Percentiles rank a stretch among this genome's conserved stretches.
phyloP scores from a whole-genome alignment of 2,329 filamentous ascomycete species.

The Sporothrix pseudoabietina region DNA sequence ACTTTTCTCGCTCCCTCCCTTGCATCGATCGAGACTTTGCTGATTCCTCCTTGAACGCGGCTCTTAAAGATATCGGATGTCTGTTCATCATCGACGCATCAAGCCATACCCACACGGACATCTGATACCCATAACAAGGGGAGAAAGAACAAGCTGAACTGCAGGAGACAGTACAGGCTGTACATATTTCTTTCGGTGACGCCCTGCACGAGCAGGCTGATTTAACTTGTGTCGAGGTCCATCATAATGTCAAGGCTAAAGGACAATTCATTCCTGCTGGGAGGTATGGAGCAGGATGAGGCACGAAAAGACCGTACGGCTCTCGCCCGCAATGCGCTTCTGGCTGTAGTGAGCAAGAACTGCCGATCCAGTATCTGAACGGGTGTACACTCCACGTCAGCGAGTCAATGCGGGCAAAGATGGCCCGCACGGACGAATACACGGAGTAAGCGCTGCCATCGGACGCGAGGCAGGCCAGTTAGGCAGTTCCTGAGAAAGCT shows the following conservation, averaged over 20 bases:
- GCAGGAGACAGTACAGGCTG: conserved; percentile 29
- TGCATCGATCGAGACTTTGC: not conserved
- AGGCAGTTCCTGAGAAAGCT: conserved; percentile 28
- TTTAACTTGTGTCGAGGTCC: conserved; percentile 25
- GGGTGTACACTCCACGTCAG: conserved; percentile 24
- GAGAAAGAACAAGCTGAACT: conserved; percentile 24
- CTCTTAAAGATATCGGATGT: not conserved
- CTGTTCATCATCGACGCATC: not conserved
- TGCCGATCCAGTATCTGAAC: conserved; percentile 25
- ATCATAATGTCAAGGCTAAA: conserved; percentile 29
- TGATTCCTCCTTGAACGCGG: not conserved
- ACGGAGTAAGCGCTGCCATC: conserved; percentile 28
- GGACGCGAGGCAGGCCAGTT: conserved; percentile 16
- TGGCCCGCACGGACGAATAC: conserved; percentile 20
- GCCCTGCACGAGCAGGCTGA: conserved; percentile 26
- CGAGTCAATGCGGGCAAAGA: conserved; percentile 24
- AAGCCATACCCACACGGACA: conserved; percentile 18
- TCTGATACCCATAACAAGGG: conserved; percentile 7
- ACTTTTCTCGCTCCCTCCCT: not conserved
- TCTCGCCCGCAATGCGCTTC: conserved; percentile 24
- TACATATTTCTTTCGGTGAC: conserved; percentile 26
- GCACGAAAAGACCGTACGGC: conserved; percentile 23
- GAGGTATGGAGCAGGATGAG: conserved; percentile 5
- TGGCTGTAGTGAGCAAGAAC: conserved; percentile 17
- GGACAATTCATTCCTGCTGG: conserved; percentile 24